Evolutionary conservation across 768 basidiomycete genomes (phyloP).

Genomic region (Trametes villosa): DNA sequence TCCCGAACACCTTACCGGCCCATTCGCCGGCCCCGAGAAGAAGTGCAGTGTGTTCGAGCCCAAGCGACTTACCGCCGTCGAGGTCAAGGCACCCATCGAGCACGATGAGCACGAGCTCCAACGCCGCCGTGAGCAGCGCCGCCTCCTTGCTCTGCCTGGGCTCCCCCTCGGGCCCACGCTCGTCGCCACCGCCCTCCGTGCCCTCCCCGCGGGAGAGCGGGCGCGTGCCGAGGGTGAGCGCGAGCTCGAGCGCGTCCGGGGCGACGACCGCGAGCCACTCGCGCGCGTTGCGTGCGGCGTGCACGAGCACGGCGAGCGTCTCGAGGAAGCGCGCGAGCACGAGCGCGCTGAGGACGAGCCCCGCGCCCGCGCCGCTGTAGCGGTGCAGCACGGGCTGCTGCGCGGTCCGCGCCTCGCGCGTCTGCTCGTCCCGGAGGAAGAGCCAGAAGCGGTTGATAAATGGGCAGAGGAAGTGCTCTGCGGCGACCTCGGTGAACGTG

Average conservation of each 20-base stretch:
- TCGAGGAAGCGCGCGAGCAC: conserved; percentile 76
- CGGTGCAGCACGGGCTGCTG: conserved; percentile 54
- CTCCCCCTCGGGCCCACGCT: conserved; percentile 7
- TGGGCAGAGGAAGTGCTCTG: conserved; percentile 87
- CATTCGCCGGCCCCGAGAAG: conserved; percentile 79
- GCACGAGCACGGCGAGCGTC: conserved; percentile 78
- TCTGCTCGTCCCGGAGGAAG: conserved; percentile 86
- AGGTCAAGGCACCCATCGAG: conserved; percentile 76
- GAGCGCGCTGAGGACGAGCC: conserved; percentile 79
- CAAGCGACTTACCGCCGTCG: conserved; percentile 76
- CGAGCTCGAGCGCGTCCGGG: conserved; percentile 83
- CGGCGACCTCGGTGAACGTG: conserved; percentile 73
- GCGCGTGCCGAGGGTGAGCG: conserved; percentile 74
- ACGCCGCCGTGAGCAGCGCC: conserved; percentile 68
- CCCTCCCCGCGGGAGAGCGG: conserved; percentile 52
- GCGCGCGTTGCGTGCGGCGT: conserved; percentile 79
- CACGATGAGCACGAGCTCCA: conserved; percentile 79
- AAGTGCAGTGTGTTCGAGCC: conserved; percentile 74
- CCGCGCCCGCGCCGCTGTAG: conserved; percentile 78
- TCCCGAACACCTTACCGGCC: conserved; percentile 69
- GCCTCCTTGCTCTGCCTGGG: conserved; percentile 57
- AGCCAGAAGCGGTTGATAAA: conserved; percentile 93
- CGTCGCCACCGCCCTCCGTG: conserved; percentile 36
- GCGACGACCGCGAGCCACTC: conserved; percentile 83
- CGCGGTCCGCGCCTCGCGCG: conserved; percentile 71